Evolutionary conservation across 106 monocot species (phyloP).

Genomic region (Apostasia shenzhenica): DNA sequence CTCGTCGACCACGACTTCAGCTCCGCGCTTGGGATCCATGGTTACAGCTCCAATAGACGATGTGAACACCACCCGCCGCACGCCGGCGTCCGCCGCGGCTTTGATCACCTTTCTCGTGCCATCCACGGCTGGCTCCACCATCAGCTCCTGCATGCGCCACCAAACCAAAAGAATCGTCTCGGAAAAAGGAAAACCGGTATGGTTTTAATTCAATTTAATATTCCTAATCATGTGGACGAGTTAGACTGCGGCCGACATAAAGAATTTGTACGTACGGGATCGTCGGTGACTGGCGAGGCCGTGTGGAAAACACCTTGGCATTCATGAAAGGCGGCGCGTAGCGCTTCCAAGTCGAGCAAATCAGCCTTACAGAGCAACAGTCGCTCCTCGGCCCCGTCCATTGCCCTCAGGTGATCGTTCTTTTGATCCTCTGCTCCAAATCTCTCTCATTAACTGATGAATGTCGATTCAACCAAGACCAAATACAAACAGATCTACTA

Average conservation of each 20-base stretch:
- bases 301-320: conserved; percentile 86
- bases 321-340: conserved; percentile 48
- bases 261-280: conserved; percentile 31
- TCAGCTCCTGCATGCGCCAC: conserved; percentile 36
- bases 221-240: too few relatives aligned
- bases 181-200: too few relatives aligned
- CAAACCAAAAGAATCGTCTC: neutral
- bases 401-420: conserved; percentile 46
- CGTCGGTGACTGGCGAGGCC: conserved; percentile 82
- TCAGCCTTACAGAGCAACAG: conserved; percentile 59
- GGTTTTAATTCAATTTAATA: too few relatives aligned
- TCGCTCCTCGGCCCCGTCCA: conserved; percentile 69
- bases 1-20: conserved; percentile 65
- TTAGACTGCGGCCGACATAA: too few relatives aligned
- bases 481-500: too few relatives aligned
- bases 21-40: conserved; percentile 63
- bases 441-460: too few relatives aligned
- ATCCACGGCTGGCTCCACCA: conserved; percentile 83
- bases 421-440: conserved; percentile 53
- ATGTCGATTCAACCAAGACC: too few relatives aligned
- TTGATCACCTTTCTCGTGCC: conserved; percentile 55
- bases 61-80: conserved; percentile 74
- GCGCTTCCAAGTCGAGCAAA: conserved; percentile 48
- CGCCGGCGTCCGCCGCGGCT: conserved; percentile 67
- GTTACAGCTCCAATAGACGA: conserved; percentile 80